These are phyloP conservation scores for Yarrowia yakushimensis DNA, from an alignment of 805 yeast species.

Conservation along the genomic window DNA sequence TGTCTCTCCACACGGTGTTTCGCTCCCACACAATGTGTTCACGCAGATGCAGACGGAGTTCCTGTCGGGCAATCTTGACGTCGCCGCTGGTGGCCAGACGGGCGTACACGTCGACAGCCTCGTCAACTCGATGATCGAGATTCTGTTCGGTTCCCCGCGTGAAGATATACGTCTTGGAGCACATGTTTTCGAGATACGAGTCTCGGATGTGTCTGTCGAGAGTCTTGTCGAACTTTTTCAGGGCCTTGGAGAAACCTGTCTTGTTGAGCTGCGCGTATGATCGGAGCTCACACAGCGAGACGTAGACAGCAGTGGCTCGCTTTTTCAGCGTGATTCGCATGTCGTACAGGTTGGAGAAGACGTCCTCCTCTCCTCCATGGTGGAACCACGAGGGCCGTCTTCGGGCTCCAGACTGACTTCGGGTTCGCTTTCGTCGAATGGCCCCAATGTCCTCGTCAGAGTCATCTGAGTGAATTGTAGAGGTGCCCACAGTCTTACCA, in stretches of 20 bases:
- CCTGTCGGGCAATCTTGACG: slow-evolving; percentile 46
- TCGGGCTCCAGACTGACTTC: slow-evolving; percentile 19
- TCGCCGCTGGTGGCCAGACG: slow-evolving; percentile 44
- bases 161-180: slow-evolving; percentile 55
- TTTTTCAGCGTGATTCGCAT: slow-evolving; percentile 61
- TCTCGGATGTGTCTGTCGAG: slow-evolving; percentile 57
- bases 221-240: slow-evolving; percentile 89
- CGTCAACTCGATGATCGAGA: slow-evolving; percentile 54
- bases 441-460: slow-evolving; percentile 17
- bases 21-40: slow-evolving; percentile 98
- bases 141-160: slow-evolving; percentile 44
- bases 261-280: slow-evolving; percentile 79
- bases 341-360: slow-evolving; percentile 11
- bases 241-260: slow-evolving; percentile 85
- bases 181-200: slow-evolving; percentile 49
- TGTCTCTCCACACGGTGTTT: slow-evolving; percentile 96
- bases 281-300: slow-evolving; percentile 73
- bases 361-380: slow-evolving; percentile 25
- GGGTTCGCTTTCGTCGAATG: slow-evolving; percentile 3
- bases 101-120: slow-evolving; percentile 54
- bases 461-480: slow-evolving; percentile 9
- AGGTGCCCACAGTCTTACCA: background rate
- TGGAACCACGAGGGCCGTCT: slow-evolving; percentile 25
- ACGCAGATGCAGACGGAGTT: slow-evolving; percentile 55
- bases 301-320: slow-evolving; percentile 62